Conservation (phyloP, 805 yeast species). For the Candida incommunis region DNA sequence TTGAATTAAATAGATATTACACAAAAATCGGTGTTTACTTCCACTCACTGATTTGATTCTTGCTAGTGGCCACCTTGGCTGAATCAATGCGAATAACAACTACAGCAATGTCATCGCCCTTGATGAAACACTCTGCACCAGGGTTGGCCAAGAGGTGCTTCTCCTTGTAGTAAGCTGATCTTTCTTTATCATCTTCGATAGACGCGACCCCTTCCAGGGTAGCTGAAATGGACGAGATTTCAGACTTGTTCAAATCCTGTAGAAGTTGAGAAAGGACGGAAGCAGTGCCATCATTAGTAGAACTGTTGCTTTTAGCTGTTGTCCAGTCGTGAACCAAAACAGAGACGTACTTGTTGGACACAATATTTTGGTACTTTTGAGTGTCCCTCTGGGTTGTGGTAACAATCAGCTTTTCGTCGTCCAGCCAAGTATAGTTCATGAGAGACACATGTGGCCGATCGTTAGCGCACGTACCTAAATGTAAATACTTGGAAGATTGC, state of each 20-base stretch:
- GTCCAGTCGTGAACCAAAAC: conserved; percentile 86
- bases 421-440: conserved; percentile 67
- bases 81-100: conserved; percentile 17
- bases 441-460: conserved; percentile 38
- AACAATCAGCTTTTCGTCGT: conserved; percentile 33
- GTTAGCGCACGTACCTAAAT: background rate
- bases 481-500: background rate
- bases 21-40: too few relatives aligned
- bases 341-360: conserved; percentile 62
- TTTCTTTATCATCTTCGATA: conserved; percentile 34
- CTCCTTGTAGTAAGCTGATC: conserved; percentile 45
- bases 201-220: conserved; percentile 64
- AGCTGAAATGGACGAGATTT: conserved; percentile 66
- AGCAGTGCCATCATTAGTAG: conserved; percentile 14
- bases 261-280: conserved; percentile 44
- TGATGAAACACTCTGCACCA: conserved; percentile 55
- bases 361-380: conserved; percentile 58
- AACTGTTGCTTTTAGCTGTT: conserved; percentile 35
- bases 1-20: too few relatives aligned
- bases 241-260: conserved; percentile 65
- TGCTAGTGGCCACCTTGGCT: background rate
- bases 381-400: conserved; percentile 62
- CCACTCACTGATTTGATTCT: background rate
- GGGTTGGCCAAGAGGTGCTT: conserved; percentile 50
- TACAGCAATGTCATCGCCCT: conserved; percentile 48